phyloP scores from a whole-genome alignment of 2,329 filamentous ascomycete species.

The Arthrinium puccinioides region DNA sequence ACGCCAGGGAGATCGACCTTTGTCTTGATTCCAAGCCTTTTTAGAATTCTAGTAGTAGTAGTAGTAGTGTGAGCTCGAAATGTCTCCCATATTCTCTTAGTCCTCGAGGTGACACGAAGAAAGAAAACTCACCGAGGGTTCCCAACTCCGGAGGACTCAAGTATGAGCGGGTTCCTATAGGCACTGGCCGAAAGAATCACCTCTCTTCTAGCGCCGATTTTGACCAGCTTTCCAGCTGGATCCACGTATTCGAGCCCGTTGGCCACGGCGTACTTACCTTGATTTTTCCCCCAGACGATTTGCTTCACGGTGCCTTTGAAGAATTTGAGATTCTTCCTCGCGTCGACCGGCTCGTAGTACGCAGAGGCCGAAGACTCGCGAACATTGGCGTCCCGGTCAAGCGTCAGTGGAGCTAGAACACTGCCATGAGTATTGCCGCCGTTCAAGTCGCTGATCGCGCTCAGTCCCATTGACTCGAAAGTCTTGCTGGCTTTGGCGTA shows the following conservation, averaged over 20 bases:
- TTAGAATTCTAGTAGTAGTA: conserved; percentile 32
- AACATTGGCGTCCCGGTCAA: conserved; percentile 28
- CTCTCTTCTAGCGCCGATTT: conserved; percentile 34
- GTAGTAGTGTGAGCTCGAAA: too few species aligned
- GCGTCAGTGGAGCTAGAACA: conserved; percentile 28
- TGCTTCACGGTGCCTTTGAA: conserved; percentile 28
- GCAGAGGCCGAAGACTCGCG: conserved; percentile 33
- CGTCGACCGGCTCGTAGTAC: conserved; percentile 30
- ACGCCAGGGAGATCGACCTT: conserved; percentile 40
- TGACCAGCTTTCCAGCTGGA: conserved; percentile 24
- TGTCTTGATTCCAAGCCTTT: conserved; percentile 32
- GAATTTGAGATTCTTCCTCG: conserved; percentile 29
- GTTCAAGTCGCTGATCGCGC: conserved; percentile 29
- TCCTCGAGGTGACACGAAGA: too few species aligned
- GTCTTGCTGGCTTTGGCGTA: conserved; percentile 19
- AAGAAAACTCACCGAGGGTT: conserved; percentile 19
- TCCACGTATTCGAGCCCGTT: conserved; percentile 28
- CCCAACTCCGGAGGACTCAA: conserved; percentile 47
- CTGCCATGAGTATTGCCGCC: conserved; percentile 30
- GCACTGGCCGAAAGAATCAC: conserved; percentile 41
- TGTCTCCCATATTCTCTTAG: too few species aligned
- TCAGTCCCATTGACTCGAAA: conserved; percentile 25
- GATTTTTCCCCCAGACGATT: conserved; percentile 19
- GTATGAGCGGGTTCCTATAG: conserved; percentile 42
- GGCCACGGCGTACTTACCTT: conserved; percentile 16